A percentile compares a stretch with the other conserved stretches of the same genome.
phyloP scores from a whole-genome alignment of 164 flowering plant genomes.

The Liriodendron chinense region DNA sequence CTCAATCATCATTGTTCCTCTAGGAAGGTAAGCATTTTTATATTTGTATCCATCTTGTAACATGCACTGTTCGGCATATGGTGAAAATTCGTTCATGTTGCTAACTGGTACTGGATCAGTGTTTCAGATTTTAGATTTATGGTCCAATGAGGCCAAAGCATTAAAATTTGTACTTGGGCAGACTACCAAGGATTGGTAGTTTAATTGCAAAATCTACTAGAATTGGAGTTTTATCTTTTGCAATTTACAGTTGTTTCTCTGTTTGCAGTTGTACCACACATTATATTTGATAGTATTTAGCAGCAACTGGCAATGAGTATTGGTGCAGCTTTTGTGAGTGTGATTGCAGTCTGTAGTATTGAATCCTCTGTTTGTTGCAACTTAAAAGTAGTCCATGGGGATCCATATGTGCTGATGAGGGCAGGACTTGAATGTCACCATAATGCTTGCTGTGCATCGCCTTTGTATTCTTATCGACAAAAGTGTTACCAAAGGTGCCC shows the following conservation, averaged over 20 bases:
- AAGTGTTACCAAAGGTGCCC: not conserved
- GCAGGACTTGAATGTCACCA: not conserved
- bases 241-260: not conserved
- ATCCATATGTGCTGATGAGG: not conserved
- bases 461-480: not conserved
- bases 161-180: not conserved
- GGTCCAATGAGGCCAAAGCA: slow-evolving; percentile 11
- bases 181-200: not conserved
- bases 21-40: slow-evolving; percentile 34
- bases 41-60: slow-evolving; percentile 6
- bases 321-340: not conserved
- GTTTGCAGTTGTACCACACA: not conserved
- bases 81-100: not conserved
- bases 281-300: not conserved
- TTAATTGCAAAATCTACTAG: not conserved
- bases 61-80: not conserved
- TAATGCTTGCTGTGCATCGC: not conserved
- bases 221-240: not conserved
- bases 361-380: not conserved
- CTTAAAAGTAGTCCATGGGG: not conserved
- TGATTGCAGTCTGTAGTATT: not conserved
- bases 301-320: not conserved
- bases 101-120: slow-evolving; percentile 7
- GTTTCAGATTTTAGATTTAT: slow-evolving; percentile 9
- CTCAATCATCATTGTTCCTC: slow-evolving; percentile 14